Evolutionary conservation across 2,329 filamentous ascomycete species (phyloP), one percentile per base, ranked within the genome.

Genomic region (Fusarium decemcellulare): DNA sequence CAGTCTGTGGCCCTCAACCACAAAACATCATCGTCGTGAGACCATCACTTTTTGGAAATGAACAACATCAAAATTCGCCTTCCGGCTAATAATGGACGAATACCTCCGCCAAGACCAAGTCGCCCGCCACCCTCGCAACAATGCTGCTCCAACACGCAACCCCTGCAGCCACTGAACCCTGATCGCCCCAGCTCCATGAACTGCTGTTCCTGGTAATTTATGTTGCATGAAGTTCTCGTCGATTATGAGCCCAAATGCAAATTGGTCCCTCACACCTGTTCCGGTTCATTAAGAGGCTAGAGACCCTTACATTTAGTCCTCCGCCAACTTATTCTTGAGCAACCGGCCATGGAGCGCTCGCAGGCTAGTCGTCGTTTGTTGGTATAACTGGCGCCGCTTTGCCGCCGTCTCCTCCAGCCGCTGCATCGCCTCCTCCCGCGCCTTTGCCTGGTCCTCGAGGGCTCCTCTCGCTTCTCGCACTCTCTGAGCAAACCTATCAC

Each of bases 341-440:
- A 76, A 42, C 15, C 51, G 62, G 9, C 62, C 59, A 9, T 75
- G 72, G 8, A 76, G 50, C 23, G 63, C 67, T 16, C 68, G 68
- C n/a, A 77, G 43, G n/a, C 55, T 71, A 1, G 63, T 64, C 0
- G 62, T 72, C 3, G 67, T 74, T 53, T 54, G 56, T 30, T 67
- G 44, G 53, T 72, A 76, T 6, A 69, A 12, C 29, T 61, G 34
- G 14, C 30, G 65, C 9, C 74, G 74, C 18, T 47, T 47, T 12
- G 59, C 57, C 32, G 51, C 8, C 4, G 52, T 55, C 14, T 72
- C 65, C 16, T 70, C 58, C 14, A 76, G 15, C 18, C 58, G 60
- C 5, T 23, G 36, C 9, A 68, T 57, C 1, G 42, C 29, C 29
- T 57, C 36, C 15, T 59, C 59, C 23, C 64, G 57, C 7, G 30